Percentiles rank a stretch among this genome's conserved stretches.
Conservation (phyloP, 257 asterid species). For the Nemophila menziesii region DNA sequence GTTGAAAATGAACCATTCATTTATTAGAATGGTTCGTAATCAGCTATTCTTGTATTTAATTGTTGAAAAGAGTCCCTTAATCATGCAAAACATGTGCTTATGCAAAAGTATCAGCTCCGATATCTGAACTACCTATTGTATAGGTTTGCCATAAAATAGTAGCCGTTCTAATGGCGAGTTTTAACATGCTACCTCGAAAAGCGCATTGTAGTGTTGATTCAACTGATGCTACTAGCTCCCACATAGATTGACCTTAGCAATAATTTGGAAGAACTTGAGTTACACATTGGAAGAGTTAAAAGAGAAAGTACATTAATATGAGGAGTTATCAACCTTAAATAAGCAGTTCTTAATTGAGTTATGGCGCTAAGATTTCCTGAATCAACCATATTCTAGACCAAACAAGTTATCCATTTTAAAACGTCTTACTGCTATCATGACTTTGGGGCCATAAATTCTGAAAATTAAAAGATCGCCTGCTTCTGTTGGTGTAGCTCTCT, state of each 20-base stretch:
- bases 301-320: background rate
- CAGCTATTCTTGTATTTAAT: too few relatives aligned
- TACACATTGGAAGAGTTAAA: too few relatives aligned
- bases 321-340: slow-evolving; percentile 24
- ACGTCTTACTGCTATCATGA: slow-evolving; percentile 36
- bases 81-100: too few relatives aligned
- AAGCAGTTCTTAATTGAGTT: slow-evolving; percentile 48
- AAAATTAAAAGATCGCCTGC: slow-evolving; percentile 35
- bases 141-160: slow-evolving; percentile 59
- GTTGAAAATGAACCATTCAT: too few relatives aligned
- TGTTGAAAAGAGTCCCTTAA: too few relatives aligned
- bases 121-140: too few relatives aligned
- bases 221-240: slow-evolving; percentile 67
- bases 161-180: slow-evolving; percentile 43
- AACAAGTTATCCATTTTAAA: slow-evolving; percentile 33
- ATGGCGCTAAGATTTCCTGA: slow-evolving; percentile 29
- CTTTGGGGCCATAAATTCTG: slow-evolving; percentile 52
- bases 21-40: too few relatives aligned
- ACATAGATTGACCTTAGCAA: slow-evolving; percentile 26
- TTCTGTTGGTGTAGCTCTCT: slow-evolving; percentile 65
- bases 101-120: too few relatives aligned
- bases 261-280: background rate
- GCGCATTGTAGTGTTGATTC: slow-evolving; percentile 50
- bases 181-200: slow-evolving; percentile 62
- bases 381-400: slow-evolving; percentile 52